Percentiles rank a stretch among this genome's conserved stretches.
These are phyloP conservation scores for Trichoderma lentiforme DNA, from an alignment of 2,329 filamentous ascomycete genomes.

Conservation along the genomic window DNA sequence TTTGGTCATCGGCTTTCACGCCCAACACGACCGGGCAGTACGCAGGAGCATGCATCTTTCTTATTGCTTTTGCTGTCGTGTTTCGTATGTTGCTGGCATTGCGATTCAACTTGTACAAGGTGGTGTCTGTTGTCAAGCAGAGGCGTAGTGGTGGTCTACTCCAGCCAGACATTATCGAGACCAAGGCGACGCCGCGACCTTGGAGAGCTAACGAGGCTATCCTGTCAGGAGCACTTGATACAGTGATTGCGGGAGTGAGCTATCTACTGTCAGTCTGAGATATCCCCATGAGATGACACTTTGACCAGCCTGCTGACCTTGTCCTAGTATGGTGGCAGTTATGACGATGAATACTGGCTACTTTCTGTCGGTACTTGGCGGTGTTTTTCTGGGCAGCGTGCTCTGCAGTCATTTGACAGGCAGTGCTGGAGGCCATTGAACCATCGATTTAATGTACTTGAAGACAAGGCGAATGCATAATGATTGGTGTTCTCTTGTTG, in stretches of 20 bases:
- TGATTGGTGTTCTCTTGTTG: not conserved
- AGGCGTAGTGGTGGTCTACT: not conserved
- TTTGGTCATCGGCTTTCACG: not conserved
- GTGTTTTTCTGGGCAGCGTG: not conserved
- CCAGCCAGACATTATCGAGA: not conserved
- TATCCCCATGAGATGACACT: not conserved
- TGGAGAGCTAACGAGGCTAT: not conserved
- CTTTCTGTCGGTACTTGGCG: not conserved
- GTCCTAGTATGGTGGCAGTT: not conserved
- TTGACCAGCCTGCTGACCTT: not conserved
- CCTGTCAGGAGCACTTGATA: not conserved
- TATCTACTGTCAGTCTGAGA: not conserved
- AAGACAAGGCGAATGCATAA: not conserved
- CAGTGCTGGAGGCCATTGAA: not conserved
- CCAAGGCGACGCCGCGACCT: not conserved
- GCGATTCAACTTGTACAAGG: not conserved
- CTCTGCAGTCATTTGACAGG: not conserved
- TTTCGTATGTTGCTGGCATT: not conserved
- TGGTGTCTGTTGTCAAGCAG: not conserved
- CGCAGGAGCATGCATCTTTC: not conserved
- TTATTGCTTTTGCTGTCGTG: not conserved
- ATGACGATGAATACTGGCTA: not conserved
- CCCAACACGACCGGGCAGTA: not conserved
- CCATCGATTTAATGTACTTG: not conserved
- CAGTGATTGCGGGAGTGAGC: not conserved